Conservation (phyloP, 2,329 filamentous ascomycete genomes). For the Thielaviopsis euricoi region DNA sequence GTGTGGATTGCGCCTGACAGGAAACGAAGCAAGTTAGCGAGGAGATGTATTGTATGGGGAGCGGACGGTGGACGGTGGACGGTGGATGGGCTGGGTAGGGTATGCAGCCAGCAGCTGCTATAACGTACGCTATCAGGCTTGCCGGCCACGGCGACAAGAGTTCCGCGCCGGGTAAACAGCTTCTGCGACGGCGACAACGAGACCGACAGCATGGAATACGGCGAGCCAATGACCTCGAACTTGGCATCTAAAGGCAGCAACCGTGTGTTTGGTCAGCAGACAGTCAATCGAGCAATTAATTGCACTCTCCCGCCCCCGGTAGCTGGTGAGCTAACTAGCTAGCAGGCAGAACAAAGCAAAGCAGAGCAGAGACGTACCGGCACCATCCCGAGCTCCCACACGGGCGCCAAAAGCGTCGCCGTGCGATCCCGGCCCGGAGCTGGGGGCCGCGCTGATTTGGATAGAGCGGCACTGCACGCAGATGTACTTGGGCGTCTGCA, state of each 20-base stretch:
- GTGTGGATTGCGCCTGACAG: conserved; percentile 63
- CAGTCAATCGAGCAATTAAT: neutral
- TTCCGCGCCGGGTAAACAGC: conserved; percentile 82
- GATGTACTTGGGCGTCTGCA: conserved; percentile 22
- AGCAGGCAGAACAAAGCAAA: too few species aligned
- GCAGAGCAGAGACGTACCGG: too few species aligned
- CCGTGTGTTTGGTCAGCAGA: neutral
- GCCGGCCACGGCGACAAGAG: conserved; percentile 75
- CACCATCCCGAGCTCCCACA: conserved; percentile 29
- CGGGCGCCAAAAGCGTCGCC: conserved; percentile 43
- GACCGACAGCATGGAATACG: conserved; percentile 86
- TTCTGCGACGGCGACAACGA: conserved; percentile 84
- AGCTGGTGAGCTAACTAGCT: too few species aligned
- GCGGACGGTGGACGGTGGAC: neutral
- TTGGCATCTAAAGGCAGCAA: conserved; percentile 63
- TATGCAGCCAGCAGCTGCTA: too few species aligned
- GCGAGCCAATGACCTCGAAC: conserved; percentile 84
- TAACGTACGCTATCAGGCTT: conserved; percentile 71
- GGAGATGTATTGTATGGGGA: neutral
- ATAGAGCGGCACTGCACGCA: conserved; percentile 42
- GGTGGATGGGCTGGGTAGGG: too few species aligned
- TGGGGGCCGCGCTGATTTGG: conserved; percentile 45
- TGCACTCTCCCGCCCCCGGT: too few species aligned
- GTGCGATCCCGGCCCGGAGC: conserved; percentile 35
- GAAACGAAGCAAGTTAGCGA: neutral